Base-by-base conservation (phyloP, 805 yeast species). In the Candida mattraensis region DNA sequence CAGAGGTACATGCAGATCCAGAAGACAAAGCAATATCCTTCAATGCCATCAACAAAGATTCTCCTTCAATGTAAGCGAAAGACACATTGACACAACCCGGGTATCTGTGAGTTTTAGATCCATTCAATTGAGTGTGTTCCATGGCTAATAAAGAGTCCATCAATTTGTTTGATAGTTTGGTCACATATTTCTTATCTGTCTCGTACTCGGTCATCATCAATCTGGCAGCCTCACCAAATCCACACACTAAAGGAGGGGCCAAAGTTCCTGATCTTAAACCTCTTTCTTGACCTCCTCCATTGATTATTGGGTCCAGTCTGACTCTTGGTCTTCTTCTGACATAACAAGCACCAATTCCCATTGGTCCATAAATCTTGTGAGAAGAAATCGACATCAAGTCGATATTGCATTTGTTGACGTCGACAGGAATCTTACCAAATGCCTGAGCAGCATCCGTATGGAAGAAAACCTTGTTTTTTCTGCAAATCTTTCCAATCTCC, bases 281-380 rank as follows among this genome's bases (percentile, higher is more conserved):
- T 70, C 99, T 83, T 69, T 93, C 99, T 69, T 93, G 99, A 35
- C 99, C 99, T 66, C 99, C 99, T 48, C 99, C 99, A 42, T 88
- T 83, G 50, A 93, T 85, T 37, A 93, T 70, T 15, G 99, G 96
- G 47, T 89, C 97, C 44, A 93, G 61, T 74, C 99, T 84, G 32
- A 93, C 99, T 66, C 99, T 82, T 45, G 99, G 99, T 65, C 99
- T 83, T 74, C 99, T 85, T 67, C 99, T 81, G 24, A 93, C 91
- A 57, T 75, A 93, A 50, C 89, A 72, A 7, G 99, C 99, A 54
- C 99, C 99, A 42, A 88, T 77, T 45, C 99, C 99, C 77, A 83
- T 93, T 50, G 99, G 99, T 5, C 99, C 99, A 64, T 93, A 93
- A 45, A 93, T 82, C 68, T 93, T 93, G 67, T 93, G 99, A 2